Evolutionary conservation across 2,329 filamentous ascomycete genomes (phyloP), one percentile per base, ranked within the genome.

Genomic region (Fusarium floridanum): DNA sequence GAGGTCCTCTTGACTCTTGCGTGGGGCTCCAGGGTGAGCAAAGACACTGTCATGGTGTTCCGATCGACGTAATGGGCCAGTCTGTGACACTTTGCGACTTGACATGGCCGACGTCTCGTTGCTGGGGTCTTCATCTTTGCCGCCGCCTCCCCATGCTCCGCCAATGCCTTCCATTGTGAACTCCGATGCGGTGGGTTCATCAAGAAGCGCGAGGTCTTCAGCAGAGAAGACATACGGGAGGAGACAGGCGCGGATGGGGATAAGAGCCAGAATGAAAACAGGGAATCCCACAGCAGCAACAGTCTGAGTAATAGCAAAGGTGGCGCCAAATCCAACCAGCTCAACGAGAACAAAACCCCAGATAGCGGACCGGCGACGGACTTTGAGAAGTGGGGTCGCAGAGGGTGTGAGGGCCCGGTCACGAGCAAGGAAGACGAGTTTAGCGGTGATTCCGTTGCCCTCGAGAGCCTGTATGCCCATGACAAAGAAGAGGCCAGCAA

Each of bases 281-380:
- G 94, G 94, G 75, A 95, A 96, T 0, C 94, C 94, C 12, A 96
- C 93, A 3, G 94, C 94, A 4, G 93, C 94, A 60, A 95, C 92
- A 0, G 94, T 95, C 83, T 96, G 92, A 0, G 94, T 95, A 77
- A 95, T 94, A 68, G 94, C 93, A 81, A 96, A 95, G 0, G 94
- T 96, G 24, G 91, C 93, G 4, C 87, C 93, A 76, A 95, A 95
- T 0, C 90, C 93, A 50, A 92, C 27, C 5, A 95, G 83, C 82
- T 95, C 91, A 37, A 95, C 82, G 9, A 83, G 83, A 7, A 95
- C 91, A 78, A 95, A 96, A 5, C 84, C 82, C 92, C 93, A 95
- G 71, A 95, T 85, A n/a, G 91, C 90, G 16, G 79, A 77, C 41
- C 90, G 88, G n/a, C 92, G 88, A n/a, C 84, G 83, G 34, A 94